Conservation (phyloP, 2,329 filamentous ascomycete species). For the Chaetomium olivaceum region DNA sequence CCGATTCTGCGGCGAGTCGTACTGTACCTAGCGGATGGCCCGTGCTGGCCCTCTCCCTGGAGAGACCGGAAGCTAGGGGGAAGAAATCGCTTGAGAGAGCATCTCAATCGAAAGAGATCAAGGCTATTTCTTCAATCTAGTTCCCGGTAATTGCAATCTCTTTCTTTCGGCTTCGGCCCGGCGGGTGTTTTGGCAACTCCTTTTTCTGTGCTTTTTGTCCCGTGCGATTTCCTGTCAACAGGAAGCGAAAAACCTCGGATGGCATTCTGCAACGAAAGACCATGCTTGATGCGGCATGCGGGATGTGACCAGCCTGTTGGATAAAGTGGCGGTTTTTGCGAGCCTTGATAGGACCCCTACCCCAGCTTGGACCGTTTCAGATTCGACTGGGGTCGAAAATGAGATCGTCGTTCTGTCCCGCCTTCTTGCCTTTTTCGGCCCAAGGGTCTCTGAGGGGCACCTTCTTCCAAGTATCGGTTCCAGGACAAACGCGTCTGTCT, state of each 20-base stretch:
- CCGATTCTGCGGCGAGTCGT: background rate
- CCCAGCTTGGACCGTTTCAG: constrained; percentile 27
- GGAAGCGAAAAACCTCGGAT: background rate
- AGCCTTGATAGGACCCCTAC: constrained; percentile 16
- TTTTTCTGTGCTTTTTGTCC: background rate
- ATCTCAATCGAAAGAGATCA: background rate
- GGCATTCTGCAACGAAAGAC: background rate
- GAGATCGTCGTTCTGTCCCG: constrained; percentile 23
- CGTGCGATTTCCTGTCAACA: background rate
- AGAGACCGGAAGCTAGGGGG: background rate
- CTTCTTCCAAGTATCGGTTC: background rate
- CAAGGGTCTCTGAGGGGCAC: background rate
- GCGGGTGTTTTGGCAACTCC: background rate
- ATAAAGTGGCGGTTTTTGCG: background rate
- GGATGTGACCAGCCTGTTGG: constrained; percentile 16
- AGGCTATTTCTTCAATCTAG: background rate
- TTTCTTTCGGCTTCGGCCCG: background rate
- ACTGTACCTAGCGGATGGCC: background rate
- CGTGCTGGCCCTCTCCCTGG: background rate
- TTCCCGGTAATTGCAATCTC: background rate
- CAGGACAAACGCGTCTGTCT: background rate
- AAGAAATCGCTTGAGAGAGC: background rate
- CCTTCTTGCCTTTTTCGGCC: constrained; percentile 11
- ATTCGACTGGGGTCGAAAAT: constrained; percentile 25
- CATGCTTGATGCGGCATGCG: background rate